These are phyloP conservation scores for Marasmius oreades DNA, from an alignment of 1,284 basidiomycete genomes.

Conservation along the genomic window DNA sequence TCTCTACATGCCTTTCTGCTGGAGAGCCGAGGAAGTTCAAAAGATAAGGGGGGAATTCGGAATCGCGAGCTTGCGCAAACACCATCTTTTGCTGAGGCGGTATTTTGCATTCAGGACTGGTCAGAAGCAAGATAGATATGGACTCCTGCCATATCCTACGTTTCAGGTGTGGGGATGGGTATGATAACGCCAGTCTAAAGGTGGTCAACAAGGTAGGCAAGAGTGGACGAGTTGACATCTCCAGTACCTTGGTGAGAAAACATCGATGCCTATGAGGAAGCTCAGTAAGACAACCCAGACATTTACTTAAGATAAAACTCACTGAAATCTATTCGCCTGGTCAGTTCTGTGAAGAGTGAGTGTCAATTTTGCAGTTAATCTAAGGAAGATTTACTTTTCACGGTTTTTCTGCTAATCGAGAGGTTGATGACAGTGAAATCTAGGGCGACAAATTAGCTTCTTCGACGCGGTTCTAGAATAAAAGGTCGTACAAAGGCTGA, in stretches of 20 bases:
- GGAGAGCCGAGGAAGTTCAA: slow-evolving; percentile 65
- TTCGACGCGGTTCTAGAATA: not conserved
- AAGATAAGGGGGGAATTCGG: slow-evolving; percentile 71
- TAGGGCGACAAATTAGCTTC: slow-evolving; percentile 23
- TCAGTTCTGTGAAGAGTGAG: slow-evolving; percentile 38
- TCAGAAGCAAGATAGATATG: slow-evolving; percentile 65
- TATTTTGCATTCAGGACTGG: slow-evolving; percentile 58
- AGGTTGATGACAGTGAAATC: slow-evolving; percentile 65
- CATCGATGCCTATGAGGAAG: slow-evolving; percentile 55
- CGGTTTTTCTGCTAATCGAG: slow-evolving; percentile 42
- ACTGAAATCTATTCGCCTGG: slow-evolving; percentile 76
- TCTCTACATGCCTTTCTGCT: slow-evolving; percentile 76
- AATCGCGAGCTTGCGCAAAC: slow-evolving; percentile 56
- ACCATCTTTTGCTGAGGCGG: slow-evolving; percentile 56
- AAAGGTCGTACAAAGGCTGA: slow-evolving; percentile 51
- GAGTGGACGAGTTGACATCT: not conserved
- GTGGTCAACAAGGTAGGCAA: not conserved
- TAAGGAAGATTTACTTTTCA: slow-evolving; percentile 47
- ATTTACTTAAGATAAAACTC: slow-evolving; percentile 20
- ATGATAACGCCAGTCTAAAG: slow-evolving; percentile 57
- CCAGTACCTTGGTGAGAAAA: slow-evolving; percentile 68
- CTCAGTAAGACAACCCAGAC: slow-evolving; percentile 11
- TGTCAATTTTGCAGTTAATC: slow-evolving; percentile 20
- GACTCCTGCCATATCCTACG: slow-evolving; percentile 85
- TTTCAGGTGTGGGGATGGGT: slow-evolving; percentile 60